These are phyloP conservation scores for Wickerhamomyces sp. DNA, from an alignment of 1,139 yeast genomes.

Conservation along the genomic window DNA sequence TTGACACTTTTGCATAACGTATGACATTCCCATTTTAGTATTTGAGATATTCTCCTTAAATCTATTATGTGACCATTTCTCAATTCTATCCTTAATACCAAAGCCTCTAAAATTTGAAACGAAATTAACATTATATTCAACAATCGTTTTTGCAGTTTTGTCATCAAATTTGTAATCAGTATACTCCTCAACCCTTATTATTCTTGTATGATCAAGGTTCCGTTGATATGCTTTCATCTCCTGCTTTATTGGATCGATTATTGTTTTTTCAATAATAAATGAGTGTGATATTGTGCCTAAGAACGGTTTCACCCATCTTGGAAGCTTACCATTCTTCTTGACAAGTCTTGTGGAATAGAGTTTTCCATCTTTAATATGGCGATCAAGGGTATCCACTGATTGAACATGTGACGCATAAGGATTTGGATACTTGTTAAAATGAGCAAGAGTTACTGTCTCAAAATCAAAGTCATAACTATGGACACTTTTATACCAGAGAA, in stretches of 20 bases:
- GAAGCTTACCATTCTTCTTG: constrained; percentile 76
- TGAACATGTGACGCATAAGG: constrained; percentile 89
- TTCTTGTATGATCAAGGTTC: constrained; percentile 79
- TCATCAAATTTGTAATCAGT: constrained; percentile 44
- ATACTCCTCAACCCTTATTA: constrained; percentile 77
- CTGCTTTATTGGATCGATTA: constrained; percentile 60
- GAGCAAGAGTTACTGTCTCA: constrained; percentile 71
- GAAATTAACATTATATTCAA: constrained; percentile 58
- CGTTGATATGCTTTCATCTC: constrained; percentile 70
- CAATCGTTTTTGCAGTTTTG: constrained; percentile 33
- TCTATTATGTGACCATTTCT: constrained; percentile 72
- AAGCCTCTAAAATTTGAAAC: constrained; percentile 57
- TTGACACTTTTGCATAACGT: constrained; percentile 64
- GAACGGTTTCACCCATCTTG: constrained; percentile 74
- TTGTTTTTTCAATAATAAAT: constrained; percentile 80
- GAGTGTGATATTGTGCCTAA: constrained; percentile 69
- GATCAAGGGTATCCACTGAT: constrained; percentile 73
- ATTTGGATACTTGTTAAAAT: constrained; percentile 82
- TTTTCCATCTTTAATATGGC: constrained; percentile 58
- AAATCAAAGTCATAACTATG: constrained; percentile 63
- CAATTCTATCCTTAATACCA: constrained; percentile 72
- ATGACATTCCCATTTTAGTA: constrained; percentile 69
- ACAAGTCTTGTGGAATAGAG: constrained; percentile 72
- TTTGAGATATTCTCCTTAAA: constrained; percentile 65
- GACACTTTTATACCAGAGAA: constrained; percentile 53